Base-by-base conservation (phyloP, 1,284 basidiomycete genomes). In the Vanrija sp. region DNA sequence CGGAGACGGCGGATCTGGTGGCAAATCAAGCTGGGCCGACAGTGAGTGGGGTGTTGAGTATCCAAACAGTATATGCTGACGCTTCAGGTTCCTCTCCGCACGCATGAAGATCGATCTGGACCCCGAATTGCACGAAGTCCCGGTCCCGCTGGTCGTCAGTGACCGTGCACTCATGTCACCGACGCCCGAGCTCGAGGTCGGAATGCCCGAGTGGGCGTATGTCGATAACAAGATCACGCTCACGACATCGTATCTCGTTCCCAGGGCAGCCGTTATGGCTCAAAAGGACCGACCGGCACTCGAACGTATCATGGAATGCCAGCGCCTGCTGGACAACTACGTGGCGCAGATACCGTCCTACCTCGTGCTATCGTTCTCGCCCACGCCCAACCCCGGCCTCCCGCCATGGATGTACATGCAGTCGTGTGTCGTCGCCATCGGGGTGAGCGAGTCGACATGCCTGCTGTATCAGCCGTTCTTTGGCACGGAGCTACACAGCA, bases 371-470 rank as follows among this genome's bases (percentile, higher is more conserved):
- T 34, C 34, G 34, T 34, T 34, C 34, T 14, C 34, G 34, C 8
- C 19, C 10, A 10, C 15, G 8, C 44, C 25, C 3, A 18, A n/a
- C 10, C n/a, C 38, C 3, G 21, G 15, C 43, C 23, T 28, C 19
- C 46, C 52, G 29, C 38, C 46, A 15, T 53, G 52, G 52, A 42
- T 29, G 9, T 34, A 48, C 38, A 23, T 54, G 21, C 52, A 49
- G 23, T 21, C 29, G 3, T 42, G 16, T 28, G 34, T 49, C 6
- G 23, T 42, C 34, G 52, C 48, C 7, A 8, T 54, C 19, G 34
- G 29, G 19, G 3, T n/a, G 8, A 40, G 21, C 29, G 46, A 54
- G 19, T 26, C 23, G 16, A 16, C 18, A 23, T 29, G 43, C 16
- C 46, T 49, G 29, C 29, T 49, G 16, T 48, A 49, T 23, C 46